A percentile compares a stretch with the other conserved stretches of the same genome.
phyloP scores from a whole-genome alignment of 768 basidiomycete genomes.

The Mycena galopus region DNA sequence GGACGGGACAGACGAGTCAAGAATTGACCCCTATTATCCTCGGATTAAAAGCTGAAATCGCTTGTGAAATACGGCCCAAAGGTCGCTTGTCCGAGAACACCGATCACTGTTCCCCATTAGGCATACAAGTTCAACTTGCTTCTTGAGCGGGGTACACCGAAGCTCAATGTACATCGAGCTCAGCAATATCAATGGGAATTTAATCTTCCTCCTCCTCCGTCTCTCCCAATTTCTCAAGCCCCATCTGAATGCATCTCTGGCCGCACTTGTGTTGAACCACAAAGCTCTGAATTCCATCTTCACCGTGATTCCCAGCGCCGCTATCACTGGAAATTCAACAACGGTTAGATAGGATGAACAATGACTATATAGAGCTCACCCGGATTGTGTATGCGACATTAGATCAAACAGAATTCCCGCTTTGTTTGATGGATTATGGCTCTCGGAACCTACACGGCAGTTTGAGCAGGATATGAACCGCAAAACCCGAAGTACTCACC shows the following conservation, averaged over 20 bases:
- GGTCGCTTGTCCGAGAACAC: constrained; percentile 1
- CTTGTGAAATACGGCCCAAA: constrained; percentile 2
- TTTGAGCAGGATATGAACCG: background rate
- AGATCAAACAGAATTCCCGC: background rate
- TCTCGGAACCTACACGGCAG: background rate
- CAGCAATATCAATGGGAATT: constrained; percentile 1
- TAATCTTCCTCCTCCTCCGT: background rate
- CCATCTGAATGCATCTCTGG: too few relatives aligned
- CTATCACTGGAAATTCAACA: background rate
- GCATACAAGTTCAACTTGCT: background rate
- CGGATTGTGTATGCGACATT: constrained; percentile 10
- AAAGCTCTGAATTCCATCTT: background rate
- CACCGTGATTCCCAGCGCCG: constrained; percentile 6
- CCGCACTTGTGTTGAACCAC: constrained; percentile 7
- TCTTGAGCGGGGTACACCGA: constrained; percentile 3
- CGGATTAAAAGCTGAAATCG: background rate
- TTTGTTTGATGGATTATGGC: constrained; percentile 4
- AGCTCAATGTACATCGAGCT: constrained; percentile 2
- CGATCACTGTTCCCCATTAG: constrained; percentile 2
- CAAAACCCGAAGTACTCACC: background rate
- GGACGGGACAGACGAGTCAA: background rate
- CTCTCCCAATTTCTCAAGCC: background rate
- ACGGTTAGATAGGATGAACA: background rate
- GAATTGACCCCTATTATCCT: constrained; percentile 1
- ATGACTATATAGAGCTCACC: background rate